Evolutionary conservation across 441 rosid species (phyloP).

Genomic region (Croton setiger): DNA sequence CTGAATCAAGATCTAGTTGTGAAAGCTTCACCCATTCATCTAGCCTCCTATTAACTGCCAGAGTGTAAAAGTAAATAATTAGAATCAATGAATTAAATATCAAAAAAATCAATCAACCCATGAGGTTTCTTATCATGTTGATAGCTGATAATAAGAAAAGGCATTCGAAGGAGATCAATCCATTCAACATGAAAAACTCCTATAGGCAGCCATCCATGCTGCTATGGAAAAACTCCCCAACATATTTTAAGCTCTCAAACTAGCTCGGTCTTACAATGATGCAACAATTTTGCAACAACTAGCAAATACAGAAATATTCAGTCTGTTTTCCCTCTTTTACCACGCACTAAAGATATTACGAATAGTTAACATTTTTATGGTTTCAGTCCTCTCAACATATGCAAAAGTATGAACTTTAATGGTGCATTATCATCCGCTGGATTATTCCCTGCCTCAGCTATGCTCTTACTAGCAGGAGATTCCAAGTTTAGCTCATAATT

Average conservation of each 20-base stretch:
- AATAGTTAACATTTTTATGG: neutral
- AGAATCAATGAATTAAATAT: neutral
- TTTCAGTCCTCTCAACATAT: neutral
- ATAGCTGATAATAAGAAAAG: neutral
- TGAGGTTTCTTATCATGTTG: neutral
- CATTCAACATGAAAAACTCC: no score
- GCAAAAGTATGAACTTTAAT: neutral
- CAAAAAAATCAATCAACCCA: neutral
- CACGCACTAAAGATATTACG: neutral
- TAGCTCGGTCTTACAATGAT: neutral
- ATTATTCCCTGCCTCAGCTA: neutral
- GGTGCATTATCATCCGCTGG: neutral
- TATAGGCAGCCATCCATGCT: neutral
- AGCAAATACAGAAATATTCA: neutral
- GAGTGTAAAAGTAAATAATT: neutral
- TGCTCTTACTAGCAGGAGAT: neutral
- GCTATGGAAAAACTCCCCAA: neutral
- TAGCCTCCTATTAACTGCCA: constrained; percentile 89
- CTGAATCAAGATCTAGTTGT: constrained; percentile 90
- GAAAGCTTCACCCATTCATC: constrained; percentile 99
- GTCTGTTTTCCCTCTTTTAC: neutral
- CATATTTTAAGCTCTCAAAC: neutral
- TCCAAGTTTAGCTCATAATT: no score
- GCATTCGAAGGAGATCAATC: neutral
- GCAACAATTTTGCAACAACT: neutral